These are phyloP conservation scores for Elaphomyces granulatus DNA, from an alignment of 495 filamentous ascomycete genomes.

Conservation along the genomic window DNA sequence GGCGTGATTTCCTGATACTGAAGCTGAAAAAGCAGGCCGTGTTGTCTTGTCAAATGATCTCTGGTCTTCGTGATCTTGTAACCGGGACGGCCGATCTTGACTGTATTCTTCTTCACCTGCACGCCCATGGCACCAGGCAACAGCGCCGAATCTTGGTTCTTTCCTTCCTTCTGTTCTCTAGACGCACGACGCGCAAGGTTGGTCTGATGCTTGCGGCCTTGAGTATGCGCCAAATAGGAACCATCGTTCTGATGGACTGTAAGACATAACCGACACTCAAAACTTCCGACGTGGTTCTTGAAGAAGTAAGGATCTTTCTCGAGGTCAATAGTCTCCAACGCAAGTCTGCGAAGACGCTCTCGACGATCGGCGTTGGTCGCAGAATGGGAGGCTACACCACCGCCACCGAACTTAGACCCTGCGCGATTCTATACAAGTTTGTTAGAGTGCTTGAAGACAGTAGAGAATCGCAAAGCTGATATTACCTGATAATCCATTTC, in stretches of 20 bases:
- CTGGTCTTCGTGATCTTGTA: conserved; percentile 96
- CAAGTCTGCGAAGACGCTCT: conserved; percentile 93
- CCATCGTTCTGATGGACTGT: conserved; percentile 99
- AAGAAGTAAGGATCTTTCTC: conserved; percentile 99
- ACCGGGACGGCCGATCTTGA: conserved; percentile 93
- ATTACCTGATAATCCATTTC: conserved; percentile 51
- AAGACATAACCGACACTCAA: conserved; percentile 93
- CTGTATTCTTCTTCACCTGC: conserved; percentile 72
- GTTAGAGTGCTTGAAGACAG: background rate
- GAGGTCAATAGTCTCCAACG: conserved; percentile 95
- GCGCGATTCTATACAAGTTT: conserved; percentile 64
- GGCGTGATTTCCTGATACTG: conserved; percentile 85
- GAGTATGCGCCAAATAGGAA: conserved; percentile 96
- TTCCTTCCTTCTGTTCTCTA: conserved; percentile 78
- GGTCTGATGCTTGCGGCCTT: conserved; percentile 97
- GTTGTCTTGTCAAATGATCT: conserved; percentile 79
- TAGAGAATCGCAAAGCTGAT: conserved; percentile 30
- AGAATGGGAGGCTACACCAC: conserved; percentile 85
- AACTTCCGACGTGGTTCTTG: conserved; percentile 97
- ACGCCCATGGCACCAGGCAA: conserved; percentile 61
- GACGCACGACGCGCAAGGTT: conserved; percentile 96
- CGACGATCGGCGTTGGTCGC: conserved; percentile 93
- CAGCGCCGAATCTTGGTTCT: conserved; percentile 55
- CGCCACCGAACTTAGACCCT: conserved; percentile 95
- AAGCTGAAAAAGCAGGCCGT: conserved; percentile 85